Conservation (phyloP, 1,284 basidiomycete genomes). For the Schizopora paradoxa region DNA sequence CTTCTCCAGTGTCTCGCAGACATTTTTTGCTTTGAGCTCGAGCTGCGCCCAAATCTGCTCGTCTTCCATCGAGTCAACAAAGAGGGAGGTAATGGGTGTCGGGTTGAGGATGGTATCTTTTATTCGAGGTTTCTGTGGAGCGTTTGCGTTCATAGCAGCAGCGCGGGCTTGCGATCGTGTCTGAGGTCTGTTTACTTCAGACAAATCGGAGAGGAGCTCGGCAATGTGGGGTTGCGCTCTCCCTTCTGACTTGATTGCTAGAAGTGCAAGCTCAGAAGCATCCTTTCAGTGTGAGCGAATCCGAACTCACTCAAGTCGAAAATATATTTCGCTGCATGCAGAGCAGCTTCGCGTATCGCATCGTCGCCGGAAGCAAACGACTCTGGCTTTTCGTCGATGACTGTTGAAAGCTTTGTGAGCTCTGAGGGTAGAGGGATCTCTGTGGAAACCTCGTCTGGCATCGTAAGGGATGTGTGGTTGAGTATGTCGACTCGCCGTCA, state of each 20-base stretch:
- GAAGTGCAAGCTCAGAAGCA: neutral
- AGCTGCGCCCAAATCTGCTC: constrained; percentile 94
- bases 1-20: constrained; percentile 61
- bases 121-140: constrained; percentile 33
- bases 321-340: constrained; percentile 68
- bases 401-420: constrained; percentile 43
- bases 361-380: constrained; percentile 50
- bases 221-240: constrained; percentile 60
- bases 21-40: constrained; percentile 66
- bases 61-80: constrained; percentile 77
- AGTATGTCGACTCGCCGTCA: constrained; percentile 5
- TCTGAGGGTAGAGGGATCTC: constrained; percentile 32
- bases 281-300: neutral
- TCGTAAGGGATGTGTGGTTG: constrained; percentile 3
- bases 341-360: constrained; percentile 53
- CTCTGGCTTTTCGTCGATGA: constrained; percentile 52
- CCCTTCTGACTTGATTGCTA: constrained; percentile 62
- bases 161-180: constrained; percentile 60
- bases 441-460: constrained; percentile 2
- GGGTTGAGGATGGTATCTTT: constrained; percentile 42
- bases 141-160: constrained; percentile 32
- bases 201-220: constrained; percentile 63
- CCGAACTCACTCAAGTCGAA: constrained; percentile 67
- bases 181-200: constrained; percentile 54
- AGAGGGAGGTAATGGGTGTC: constrained; percentile 76